A percentile compares a stretch with the other conserved stretches of the same genome.
Evolutionary conservation across 495 filamentous ascomycete species (phyloP).

Genomic region (Podospora sp.): DNA sequence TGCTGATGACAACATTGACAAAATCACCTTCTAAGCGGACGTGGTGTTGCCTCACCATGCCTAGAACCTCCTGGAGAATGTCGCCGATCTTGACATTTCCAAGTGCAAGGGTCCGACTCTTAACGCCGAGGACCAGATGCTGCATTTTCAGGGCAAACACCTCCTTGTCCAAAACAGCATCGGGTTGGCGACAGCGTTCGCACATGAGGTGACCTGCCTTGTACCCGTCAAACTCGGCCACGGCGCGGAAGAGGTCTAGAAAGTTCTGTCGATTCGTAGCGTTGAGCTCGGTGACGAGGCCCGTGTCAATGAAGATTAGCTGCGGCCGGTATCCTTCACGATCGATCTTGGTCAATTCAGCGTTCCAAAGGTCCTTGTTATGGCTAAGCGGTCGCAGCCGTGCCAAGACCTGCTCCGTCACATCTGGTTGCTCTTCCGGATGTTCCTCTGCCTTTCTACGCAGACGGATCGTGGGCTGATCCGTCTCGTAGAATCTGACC

Average conservation of each 20-base stretch:
- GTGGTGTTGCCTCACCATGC: constrained; percentile 91
- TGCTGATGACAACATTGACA: constrained; percentile 96
- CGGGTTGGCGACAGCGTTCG: constrained; percentile 87
- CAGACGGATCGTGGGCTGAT: constrained; percentile 58
- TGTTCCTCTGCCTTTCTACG: constrained; percentile 36
- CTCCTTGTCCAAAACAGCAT: constrained; percentile 82
- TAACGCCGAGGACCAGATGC: constrained; percentile 87
- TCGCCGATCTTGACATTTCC: constrained; percentile 97
- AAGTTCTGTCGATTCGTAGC: constrained; percentile 86
- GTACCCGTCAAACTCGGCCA: constrained; percentile 97
- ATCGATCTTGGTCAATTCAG: constrained; percentile 76
- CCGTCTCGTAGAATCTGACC: constrained; percentile 95
- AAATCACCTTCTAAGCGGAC: constrained; percentile 97
- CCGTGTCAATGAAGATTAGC: constrained; percentile 96
- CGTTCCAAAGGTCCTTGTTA: constrained; percentile 65
- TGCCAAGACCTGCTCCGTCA: constrained; percentile 82
- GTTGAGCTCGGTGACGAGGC: constrained; percentile 93
- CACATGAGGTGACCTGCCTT: constrained; percentile 95
- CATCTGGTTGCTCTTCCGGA: constrained; percentile 64
- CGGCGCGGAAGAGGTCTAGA: constrained; percentile 90
- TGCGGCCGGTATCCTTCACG: constrained; percentile 90
- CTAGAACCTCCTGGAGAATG: constrained; percentile 83
- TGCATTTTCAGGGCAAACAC: constrained; percentile 96
- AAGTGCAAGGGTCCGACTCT: constrained; percentile 84
- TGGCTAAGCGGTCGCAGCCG: constrained; percentile 73